Base-by-base conservation (phyloP, 2,329 filamentous ascomycete species). In the Paracorniculantispora psalliotae region DNA sequence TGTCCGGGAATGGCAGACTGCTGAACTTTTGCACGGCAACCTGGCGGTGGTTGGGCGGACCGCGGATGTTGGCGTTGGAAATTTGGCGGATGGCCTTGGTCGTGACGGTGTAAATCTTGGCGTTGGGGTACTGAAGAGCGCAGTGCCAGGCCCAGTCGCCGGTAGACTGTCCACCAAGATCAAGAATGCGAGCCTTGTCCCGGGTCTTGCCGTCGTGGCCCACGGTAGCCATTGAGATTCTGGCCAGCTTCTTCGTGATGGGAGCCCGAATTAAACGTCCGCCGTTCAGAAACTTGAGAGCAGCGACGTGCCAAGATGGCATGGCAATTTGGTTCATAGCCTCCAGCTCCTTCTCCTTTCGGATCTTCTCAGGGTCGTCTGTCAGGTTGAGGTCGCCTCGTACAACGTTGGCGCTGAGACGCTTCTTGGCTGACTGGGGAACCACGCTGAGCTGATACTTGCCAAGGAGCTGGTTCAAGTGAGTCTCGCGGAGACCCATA, bases 101-200 rank as follows among this genome's bases (percentile, higher is more conserved):
- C 39, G 89, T 89, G 57, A 93, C 91, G 0, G 93, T 97, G 76
- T 92, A 96, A 57, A 97, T 85, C 71, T 91, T 92, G 59, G 90
- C 83, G 70, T 91, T 88, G 19, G 90, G 91, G 72, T 92, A 94
- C 71, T 93, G 88, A 51, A 90, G 81, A 1, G 94, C 92, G 60
- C 91, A 89, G 69, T 94, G 87, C 94, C 94, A 99, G 23, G 90
- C 93, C 94, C 94, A 99, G 73, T 96, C 92, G 69, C 91, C 93
- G 15, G 89, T 85, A 0, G 88, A 81, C 69, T 93, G 87, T 47
- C 92, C 92, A 51, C 90, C 92, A 35, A 97, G 85, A 69, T 97
- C 93, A 26, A 97, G 82, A 59, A 97, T 88, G 35, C 89, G 80
- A 3, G 86, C 77, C 25, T 86, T 81, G 60, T 83, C 77, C 61